Conservation (phyloP, 2,329 filamentous ascomycete species). For the Aspergillus brunneoviolaceus region DNA sequence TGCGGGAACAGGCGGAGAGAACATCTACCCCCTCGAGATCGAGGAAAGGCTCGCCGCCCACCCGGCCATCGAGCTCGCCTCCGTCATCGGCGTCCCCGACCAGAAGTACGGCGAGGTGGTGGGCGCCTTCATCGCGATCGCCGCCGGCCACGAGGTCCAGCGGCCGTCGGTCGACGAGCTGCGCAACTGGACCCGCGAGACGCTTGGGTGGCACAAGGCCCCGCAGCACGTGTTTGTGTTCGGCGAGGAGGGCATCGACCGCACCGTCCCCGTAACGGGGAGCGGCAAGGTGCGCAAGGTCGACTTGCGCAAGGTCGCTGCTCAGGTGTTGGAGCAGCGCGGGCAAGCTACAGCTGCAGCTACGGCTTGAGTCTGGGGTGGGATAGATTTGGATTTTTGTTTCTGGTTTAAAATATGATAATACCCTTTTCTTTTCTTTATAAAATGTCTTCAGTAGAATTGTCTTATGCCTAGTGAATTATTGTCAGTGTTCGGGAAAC, state of each 20-base stretch:
- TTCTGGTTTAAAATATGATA: background rate
- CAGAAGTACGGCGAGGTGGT: slow-evolving; percentile 73
- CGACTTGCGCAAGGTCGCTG: slow-evolving; percentile 52
- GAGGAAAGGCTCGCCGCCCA: slow-evolving; percentile 70
- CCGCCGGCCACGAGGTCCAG: slow-evolving; percentile 24
- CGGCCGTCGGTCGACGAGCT: slow-evolving; percentile 55
- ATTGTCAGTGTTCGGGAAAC: too few relatives aligned
- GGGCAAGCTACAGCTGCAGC: background rate
- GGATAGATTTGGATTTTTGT: background rate
- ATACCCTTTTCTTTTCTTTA: background rate
- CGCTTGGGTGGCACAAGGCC: slow-evolving; percentile 65
- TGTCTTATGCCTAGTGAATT: too few relatives aligned
- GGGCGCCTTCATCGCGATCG: slow-evolving; percentile 56
- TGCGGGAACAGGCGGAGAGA: slow-evolving; percentile 61
- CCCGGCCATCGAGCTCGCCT: slow-evolving; percentile 60
- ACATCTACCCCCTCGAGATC: slow-evolving; percentile 72
- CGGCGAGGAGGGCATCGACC: slow-evolving; percentile 57
- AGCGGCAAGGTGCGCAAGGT: slow-evolving; percentile 70
- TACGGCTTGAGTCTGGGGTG: background rate
- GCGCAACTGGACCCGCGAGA: slow-evolving; percentile 62
- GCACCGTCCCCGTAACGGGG: slow-evolving; percentile 63
- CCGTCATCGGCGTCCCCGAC: slow-evolving; percentile 69
- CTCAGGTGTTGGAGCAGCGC: slow-evolving; percentile 42
- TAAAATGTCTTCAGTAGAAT: too few relatives aligned
- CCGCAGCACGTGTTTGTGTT: slow-evolving; percentile 76